Conservation (phyloP, 2,329 filamentous ascomycete species). For the Didymella sp. region DNA sequence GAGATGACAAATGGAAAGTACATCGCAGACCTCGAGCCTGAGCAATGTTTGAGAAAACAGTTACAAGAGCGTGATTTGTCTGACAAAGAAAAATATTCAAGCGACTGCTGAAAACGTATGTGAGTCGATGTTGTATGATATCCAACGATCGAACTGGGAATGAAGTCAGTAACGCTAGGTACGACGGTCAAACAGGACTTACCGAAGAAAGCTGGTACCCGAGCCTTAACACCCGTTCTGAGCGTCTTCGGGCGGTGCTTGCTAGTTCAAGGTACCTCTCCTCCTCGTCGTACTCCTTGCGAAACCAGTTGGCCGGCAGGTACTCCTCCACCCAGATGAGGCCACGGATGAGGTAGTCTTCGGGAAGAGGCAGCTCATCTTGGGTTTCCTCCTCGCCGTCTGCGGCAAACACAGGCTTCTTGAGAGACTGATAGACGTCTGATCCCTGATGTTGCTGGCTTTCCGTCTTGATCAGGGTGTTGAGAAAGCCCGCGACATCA, state of each 20-base stretch:
- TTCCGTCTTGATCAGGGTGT: slow-evolving; percentile 56
- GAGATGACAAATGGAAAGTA: too few relatives aligned
- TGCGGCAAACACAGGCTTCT: slow-evolving; percentile 56
- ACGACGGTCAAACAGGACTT: slow-evolving; percentile 20
- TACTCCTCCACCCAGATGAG: slow-evolving; percentile 67
- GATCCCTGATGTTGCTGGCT: slow-evolving; percentile 29
- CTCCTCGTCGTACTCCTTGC: slow-evolving; percentile 69
- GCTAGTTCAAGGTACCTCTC: slow-evolving; percentile 69
- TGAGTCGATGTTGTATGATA: slow-evolving; percentile 34
- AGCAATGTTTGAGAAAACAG: neutral
- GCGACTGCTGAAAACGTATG: slow-evolving; percentile 31
- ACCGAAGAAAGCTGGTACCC: slow-evolving; percentile 56
- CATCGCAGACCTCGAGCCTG: too few relatives aligned
- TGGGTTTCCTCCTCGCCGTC: slow-evolving; percentile 36
- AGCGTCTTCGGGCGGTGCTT: slow-evolving; percentile 64
- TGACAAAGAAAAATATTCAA: neutral
- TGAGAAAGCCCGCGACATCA: slow-evolving; percentile 59
- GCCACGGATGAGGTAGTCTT: slow-evolving; percentile 72
- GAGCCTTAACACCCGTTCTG: slow-evolving; percentile 66
- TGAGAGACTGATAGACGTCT: slow-evolving; percentile 42
- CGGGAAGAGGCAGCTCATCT: slow-evolving; percentile 65
- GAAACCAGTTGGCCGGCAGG: slow-evolving; percentile 67
- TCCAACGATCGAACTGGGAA: slow-evolving; percentile 40
- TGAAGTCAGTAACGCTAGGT: too few relatives aligned
- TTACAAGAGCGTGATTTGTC: too few relatives aligned